Evolutionary conservation across 371 early-diverging fungal species (phyloP).

Genomic region (Mortierella polycephala): DNA sequence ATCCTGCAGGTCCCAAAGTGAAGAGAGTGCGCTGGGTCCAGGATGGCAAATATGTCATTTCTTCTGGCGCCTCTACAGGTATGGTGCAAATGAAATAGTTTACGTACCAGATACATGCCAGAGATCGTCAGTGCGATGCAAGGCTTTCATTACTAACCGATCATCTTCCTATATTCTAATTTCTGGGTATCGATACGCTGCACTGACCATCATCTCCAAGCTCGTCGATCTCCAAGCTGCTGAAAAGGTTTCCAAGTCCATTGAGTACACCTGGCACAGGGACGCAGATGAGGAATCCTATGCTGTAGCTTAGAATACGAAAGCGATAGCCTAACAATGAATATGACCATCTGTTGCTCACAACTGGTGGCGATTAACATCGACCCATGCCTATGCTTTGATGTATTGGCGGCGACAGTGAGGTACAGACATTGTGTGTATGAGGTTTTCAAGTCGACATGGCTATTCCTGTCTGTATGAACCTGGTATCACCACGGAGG

Average conservation of each 20-base stretch:
- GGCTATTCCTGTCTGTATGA: too few relatives aligned
- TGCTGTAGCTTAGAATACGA: neutral
- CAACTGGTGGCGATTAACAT: too few relatives aligned
- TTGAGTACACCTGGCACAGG: conserved; percentile 34
- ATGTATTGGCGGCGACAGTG: too few relatives aligned
- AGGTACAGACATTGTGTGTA: too few relatives aligned
- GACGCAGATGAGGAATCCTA: conserved; percentile 20
- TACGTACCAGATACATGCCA: too few relatives aligned
- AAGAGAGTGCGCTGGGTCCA: conserved; percentile 55
- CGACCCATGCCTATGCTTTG: too few relatives aligned
- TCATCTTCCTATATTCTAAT: neutral
- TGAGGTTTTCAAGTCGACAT: too few relatives aligned
- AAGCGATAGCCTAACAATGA: too few relatives aligned
- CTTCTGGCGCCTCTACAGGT: conserved; percentile 39
- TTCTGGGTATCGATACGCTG: conserved; percentile 24
- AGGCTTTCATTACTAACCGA: too few relatives aligned
- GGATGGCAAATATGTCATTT: conserved; percentile 54
- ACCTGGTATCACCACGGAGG: too few relatives aligned
- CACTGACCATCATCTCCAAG: conserved; percentile 21
- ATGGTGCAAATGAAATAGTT: neutral
- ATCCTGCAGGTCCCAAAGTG: conserved; percentile 30
- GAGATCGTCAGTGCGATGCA: too few relatives aligned
- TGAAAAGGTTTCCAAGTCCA: conserved; percentile 2
- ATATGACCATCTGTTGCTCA: too few relatives aligned
- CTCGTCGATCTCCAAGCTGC: conserved; percentile 3